Evolutionary conservation across 331 rosid genomes (phyloP).

Genomic region (Stylosanthes scabra): DNA sequence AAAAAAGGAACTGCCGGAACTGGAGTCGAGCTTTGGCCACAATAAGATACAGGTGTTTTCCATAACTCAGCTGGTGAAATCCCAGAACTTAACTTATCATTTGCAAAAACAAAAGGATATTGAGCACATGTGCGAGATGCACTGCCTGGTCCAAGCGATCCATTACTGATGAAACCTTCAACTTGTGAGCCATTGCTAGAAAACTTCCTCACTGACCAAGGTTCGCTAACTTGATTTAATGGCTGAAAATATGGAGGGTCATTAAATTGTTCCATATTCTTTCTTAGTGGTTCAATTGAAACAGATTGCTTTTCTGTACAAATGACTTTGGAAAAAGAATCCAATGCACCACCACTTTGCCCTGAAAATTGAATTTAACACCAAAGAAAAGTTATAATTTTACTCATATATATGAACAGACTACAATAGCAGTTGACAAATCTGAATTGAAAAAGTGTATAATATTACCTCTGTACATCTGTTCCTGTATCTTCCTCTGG

Average conservation of each 20-base stretch:
- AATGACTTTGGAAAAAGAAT: slow-evolving; percentile 4
- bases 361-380: slow-evolving; percentile 41
- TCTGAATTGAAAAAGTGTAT: neutral
- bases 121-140: slow-evolving; percentile 32
- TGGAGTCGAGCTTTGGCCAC: slow-evolving; percentile 22
- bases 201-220: slow-evolving; percentile 39
- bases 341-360: slow-evolving; percentile 31
- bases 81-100: slow-evolving; percentile 38
- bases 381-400: neutral
- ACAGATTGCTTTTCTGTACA: too few relatives aligned
- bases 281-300: too few relatives aligned
- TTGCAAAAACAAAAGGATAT: slow-evolving; percentile 28
- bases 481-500: slow-evolving; percentile 43
- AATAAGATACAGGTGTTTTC: slow-evolving; percentile 28
- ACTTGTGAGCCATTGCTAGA: slow-evolving; percentile 28
- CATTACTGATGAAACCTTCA: slow-evolving; percentile 24
- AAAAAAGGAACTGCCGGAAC: slow-evolving; percentile 49
- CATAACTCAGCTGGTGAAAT: slow-evolving; percentile 36
- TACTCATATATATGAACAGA: neutral
- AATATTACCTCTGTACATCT: slow-evolving; percentile 27
- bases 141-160: slow-evolving; percentile 41
- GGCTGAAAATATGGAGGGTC: slow-evolving; percentile 29
- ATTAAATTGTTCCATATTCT: slow-evolving; percentile 22
- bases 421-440: slow-evolving; percentile 3
- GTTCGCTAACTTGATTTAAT: slow-evolving; percentile 40